Evolutionary conservation across 371 early-diverging fungal species (phyloP).

Genomic region (Mortierella sp.): DNA sequence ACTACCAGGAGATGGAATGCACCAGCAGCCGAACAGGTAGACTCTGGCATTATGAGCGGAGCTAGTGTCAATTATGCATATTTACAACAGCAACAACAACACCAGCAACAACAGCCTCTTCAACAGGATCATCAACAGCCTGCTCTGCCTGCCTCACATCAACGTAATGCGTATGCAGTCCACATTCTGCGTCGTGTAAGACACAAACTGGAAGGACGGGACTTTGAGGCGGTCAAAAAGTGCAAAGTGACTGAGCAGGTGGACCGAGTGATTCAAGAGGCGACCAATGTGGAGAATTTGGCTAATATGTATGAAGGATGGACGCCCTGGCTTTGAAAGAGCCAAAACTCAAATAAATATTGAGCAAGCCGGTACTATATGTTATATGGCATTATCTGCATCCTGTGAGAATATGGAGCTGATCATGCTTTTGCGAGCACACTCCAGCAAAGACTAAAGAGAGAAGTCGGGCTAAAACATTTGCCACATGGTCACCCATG

Average conservation of each 20-base stretch:
- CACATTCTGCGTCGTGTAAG: slow-evolving; percentile 72
- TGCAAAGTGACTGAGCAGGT: slow-evolving; percentile 76
- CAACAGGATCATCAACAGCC: slow-evolving; percentile 40
- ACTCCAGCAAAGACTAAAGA: neutral
- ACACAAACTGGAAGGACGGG: slow-evolving; percentile 79
- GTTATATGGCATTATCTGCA: too few relatives aligned
- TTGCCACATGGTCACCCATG: neutral
- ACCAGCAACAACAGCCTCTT: slow-evolving; percentile 19
- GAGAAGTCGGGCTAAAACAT: neutral
- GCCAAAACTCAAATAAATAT: neutral
- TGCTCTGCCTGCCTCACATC: slow-evolving; percentile 29
- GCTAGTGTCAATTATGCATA: neutral
- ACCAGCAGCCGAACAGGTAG: slow-evolving; percentile 16
- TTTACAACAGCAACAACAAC: slow-evolving; percentile 12
- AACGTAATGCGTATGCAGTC: slow-evolving; percentile 71
- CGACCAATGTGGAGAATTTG: slow-evolving; percentile 67
- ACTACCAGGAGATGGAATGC: slow-evolving; percentile 15
- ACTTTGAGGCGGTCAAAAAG: slow-evolving; percentile 64
- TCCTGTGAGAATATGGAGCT: too few relatives aligned
- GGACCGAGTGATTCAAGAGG: slow-evolving; percentile 68
- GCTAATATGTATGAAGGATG: slow-evolving; percentile 81
- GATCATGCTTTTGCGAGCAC: too few relatives aligned
- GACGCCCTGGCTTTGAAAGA: slow-evolving; percentile 74
- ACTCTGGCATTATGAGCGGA: slow-evolving; percentile 7
- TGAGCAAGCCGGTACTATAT: too few relatives aligned